phyloP scores from a whole-genome alignment of 164 flowering plant genomes.

The Cinnamomum chago region DNA sequence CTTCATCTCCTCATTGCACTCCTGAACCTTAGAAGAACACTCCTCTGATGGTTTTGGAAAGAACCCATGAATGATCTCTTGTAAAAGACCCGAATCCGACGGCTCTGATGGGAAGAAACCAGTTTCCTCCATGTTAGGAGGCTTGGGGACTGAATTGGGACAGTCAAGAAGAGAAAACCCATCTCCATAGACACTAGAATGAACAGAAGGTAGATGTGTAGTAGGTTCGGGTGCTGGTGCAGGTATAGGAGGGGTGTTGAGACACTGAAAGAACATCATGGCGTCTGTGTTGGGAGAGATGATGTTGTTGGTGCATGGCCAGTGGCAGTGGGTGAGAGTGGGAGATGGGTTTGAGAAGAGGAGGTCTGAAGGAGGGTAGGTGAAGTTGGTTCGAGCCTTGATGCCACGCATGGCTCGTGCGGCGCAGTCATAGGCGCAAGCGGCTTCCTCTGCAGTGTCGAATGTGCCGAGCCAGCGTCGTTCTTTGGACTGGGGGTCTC shows the following conservation, averaged over 20 bases:
- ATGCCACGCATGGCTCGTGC: slow-evolving; percentile 85
- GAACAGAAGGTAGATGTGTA: not conserved
- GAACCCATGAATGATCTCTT: slow-evolving; percentile 60
- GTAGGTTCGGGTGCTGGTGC: not conserved
- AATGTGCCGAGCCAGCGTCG: slow-evolving; percentile 91
- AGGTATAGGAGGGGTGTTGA: slow-evolving; percentile 17
- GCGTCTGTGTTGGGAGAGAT: not conserved
- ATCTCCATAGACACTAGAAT: not conserved
- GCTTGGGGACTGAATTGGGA: not conserved
- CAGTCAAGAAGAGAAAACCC: slow-evolving; percentile 3
- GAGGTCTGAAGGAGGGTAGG: slow-evolving; percentile 38
- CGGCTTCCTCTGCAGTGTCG: slow-evolving; percentile 95
- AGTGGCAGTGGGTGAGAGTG: not conserved
- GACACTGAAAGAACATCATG: slow-evolving; percentile 17
- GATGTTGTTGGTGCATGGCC: not conserved
- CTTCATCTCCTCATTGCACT: slow-evolving; percentile 1
- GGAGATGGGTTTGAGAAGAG: slow-evolving; percentile 3
- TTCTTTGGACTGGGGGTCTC: slow-evolving; percentile 86
- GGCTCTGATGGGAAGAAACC: slow-evolving; percentile 48
- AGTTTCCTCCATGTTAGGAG: slow-evolving; percentile 6
- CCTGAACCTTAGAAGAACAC: not conserved
- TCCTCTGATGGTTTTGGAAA: slow-evolving; percentile 35
- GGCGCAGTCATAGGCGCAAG: slow-evolving; percentile 89
- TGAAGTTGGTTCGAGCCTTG: slow-evolving; percentile 82
- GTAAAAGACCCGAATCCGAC: slow-evolving; percentile 56